Percentiles rank a stretch among this genome's conserved stretches.
phyloP scores from a whole-genome alignment of 805 yeast genomes.

The Candida maltosa region DNA sequence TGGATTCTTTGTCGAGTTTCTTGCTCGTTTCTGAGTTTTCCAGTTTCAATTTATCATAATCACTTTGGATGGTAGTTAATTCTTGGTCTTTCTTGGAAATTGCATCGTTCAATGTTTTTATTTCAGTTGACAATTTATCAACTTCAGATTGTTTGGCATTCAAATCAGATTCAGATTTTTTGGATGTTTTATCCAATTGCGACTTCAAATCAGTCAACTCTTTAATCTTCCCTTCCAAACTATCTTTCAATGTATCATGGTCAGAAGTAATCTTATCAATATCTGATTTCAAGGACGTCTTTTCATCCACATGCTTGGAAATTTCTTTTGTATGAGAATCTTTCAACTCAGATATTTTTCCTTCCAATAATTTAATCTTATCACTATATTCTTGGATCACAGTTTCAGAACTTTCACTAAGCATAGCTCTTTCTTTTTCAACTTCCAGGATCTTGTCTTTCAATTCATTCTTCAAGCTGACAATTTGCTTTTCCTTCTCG shows the following conservation, averaged over 20 bases:
- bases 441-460: conserved; percentile 39
- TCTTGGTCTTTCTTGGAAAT: background rate
- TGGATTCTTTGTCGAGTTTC: background rate
- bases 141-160: background rate
- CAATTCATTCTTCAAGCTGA: conserved; percentile 19
- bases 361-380: conserved; percentile 43
- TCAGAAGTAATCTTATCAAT: background rate
- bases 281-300: background rate
- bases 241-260: background rate
- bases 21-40: too few relatives aligned
- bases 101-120: background rate
- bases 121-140: background rate
- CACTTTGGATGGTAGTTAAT: background rate
- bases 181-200: conserved; percentile 2
- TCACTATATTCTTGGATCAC: conserved; percentile 47
- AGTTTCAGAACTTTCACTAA: conserved; percentile 49
- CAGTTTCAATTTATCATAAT: background rate
- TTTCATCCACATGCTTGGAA: conserved; percentile 2
- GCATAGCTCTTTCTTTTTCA: conserved; percentile 47
- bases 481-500: conserved; percentile 16
- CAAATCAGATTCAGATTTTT: background rate
- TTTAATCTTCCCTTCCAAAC: conserved; percentile 1
- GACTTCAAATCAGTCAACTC: conserved; percentile 2
- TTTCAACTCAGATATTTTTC: conserved; percentile 14
- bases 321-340: conserved; percentile 10